Evolutionary conservation across 148 eudicot species (phyloP).

Genomic region (Arbutus unedo): DNA sequence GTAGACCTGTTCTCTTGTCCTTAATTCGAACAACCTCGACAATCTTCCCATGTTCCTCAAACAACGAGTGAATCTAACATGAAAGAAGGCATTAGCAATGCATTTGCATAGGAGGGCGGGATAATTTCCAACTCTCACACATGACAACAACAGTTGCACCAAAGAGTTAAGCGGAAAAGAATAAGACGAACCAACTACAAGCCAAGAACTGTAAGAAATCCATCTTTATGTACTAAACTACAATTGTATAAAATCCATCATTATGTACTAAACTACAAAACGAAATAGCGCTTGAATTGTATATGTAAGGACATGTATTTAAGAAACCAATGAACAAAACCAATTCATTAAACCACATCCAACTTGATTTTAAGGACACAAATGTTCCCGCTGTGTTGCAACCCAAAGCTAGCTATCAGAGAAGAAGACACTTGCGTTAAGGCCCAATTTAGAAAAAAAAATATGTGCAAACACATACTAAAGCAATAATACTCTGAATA

Average conservation of each 20-base stretch:
- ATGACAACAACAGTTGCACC: not conserved
- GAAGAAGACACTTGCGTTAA: not conserved
- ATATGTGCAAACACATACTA: not conserved
- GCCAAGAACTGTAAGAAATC: not conserved
- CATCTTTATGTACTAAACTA: not conserved
- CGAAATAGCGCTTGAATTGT: not conserved
- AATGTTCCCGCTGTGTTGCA: not conserved
- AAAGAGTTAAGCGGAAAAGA: not conserved
- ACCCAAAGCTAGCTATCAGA: not conserved
- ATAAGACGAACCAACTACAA: not conserved
- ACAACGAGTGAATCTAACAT: conserved; percentile 44
- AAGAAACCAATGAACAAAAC: not conserved
- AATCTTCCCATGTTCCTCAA: conserved; percentile 59
- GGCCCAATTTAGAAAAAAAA: not conserved
- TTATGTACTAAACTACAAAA: not conserved
- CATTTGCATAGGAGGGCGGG: not conserved
- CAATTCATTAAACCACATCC: not conserved
- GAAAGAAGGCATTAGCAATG: conserved; percentile 5
- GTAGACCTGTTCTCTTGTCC: conserved; percentile 54
- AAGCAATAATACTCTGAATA: not conserved
- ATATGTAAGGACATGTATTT: not conserved
- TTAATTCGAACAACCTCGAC: conserved; percentile 58
- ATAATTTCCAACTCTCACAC: not conserved
- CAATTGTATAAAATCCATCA: not conserved
- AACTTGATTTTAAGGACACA: not conserved